These are phyloP conservation scores for Perkinsus chesapeaki DNA, from an alignment of 169 alveolate genomes.

Conservation along the genomic window DNA sequence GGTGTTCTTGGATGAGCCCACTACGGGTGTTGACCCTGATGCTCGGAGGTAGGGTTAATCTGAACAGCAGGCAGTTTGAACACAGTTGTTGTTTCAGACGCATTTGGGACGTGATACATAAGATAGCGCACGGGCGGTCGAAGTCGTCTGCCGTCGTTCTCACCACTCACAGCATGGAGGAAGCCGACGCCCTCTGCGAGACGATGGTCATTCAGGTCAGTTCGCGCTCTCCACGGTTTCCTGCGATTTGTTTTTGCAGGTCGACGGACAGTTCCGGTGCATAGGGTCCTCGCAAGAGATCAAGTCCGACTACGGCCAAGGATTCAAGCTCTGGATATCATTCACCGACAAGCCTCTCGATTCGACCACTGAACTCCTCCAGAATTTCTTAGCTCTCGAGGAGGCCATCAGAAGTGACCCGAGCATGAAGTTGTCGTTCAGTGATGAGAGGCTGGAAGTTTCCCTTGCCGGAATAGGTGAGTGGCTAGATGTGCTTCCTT, in stretches of 20 bases:
- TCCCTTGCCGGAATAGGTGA: neutral
- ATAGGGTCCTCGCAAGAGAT: slow-evolving; percentile 56
- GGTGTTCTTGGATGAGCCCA: slow-evolving; percentile 79
- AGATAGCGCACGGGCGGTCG: slow-evolving; percentile 47
- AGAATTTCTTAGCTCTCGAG: neutral
- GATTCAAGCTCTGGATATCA: neutral
- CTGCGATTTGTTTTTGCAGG: slow-evolving; percentile 34
- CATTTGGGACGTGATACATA: slow-evolving; percentile 71
- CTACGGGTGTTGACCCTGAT: slow-evolving; percentile 83
- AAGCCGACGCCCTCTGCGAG: slow-evolving; percentile 75
- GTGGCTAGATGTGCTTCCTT: neutral
- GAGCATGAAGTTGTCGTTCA: neutral
- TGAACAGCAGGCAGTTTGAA: too few species aligned
- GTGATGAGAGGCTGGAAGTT: neutral
- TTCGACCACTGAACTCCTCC: neutral
- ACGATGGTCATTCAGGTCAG: slow-evolving; percentile 69
- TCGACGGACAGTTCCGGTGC: slow-evolving; percentile 63
- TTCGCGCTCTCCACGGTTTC: slow-evolving; percentile 60
- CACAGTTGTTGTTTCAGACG: too few species aligned
- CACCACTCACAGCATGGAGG: slow-evolving; percentile 83
- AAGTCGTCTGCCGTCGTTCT: slow-evolving; percentile 39
- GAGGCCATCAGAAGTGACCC: neutral
- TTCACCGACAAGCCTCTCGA: neutral
- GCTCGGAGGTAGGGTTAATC: slow-evolving; percentile 58
- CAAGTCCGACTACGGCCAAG: slow-evolving; percentile 42